These are phyloP conservation scores for Trichoderma polysporum DNA, from an alignment of 2,329 filamentous ascomycete genomes.

Conservation along the genomic window DNA sequence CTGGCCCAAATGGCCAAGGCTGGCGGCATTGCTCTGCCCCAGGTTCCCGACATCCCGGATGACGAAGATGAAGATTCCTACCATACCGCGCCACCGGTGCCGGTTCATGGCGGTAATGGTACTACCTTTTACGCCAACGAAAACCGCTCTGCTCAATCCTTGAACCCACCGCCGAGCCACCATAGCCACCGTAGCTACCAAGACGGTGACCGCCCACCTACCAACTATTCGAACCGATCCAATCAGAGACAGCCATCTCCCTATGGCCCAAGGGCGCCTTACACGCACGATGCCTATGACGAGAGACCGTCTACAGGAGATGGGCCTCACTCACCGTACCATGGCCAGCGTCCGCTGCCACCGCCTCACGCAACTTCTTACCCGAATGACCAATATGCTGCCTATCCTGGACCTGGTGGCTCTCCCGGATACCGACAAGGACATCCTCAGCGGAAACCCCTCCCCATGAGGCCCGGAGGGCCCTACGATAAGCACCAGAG, in stretches of 20 bases:
- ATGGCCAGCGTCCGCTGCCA: conserved; percentile 22
- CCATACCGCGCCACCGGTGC: conserved; percentile 48
- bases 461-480: conserved; percentile 27
- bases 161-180: conserved; percentile 37
- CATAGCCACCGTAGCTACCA: conserved; percentile 29
- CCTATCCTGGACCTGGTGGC: conserved; percentile 1
- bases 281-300: conserved; percentile 34
- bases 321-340: conserved; percentile 33
- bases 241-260: conserved; percentile 38
- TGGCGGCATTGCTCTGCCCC: conserved; percentile 51
- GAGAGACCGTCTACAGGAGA: conserved; percentile 36
- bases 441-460: conserved; percentile 31
- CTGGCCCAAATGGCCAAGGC: conserved; percentile 76
- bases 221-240: conserved; percentile 28
- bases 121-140: conserved; percentile 55
- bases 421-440: conserved; percentile 20
- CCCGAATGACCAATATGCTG: background rate
- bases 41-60: conserved; percentile 34
- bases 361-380: conserved; percentile 4
- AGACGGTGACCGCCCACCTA: conserved; percentile 41
- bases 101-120: conserved; percentile 48
- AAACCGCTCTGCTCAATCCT: conserved; percentile 53
- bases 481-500: conserved; percentile 26
- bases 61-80: conserved; percentile 23
- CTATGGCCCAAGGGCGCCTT: conserved; percentile 38